Evolutionary conservation across 495 filamentous ascomycete species (phyloP).

Genomic region (Penicillium robsamsonii): DNA sequence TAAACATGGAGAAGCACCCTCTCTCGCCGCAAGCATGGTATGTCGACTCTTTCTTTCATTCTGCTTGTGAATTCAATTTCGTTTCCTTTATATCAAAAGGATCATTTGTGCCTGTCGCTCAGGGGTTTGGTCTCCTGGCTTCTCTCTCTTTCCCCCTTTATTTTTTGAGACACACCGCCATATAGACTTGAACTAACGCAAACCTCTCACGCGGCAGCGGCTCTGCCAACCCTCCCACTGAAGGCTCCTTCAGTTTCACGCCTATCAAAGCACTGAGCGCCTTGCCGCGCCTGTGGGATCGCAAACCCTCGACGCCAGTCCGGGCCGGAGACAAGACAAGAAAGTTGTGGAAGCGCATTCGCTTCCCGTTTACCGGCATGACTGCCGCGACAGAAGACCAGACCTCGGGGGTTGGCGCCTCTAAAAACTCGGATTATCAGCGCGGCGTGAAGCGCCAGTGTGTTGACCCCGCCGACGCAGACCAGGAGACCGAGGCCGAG

Average conservation of each 20-base stretch:
- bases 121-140: not conserved
- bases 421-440: slow-evolving; percentile 27
- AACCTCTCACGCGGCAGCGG: slow-evolving; percentile 12
- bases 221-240: slow-evolving; percentile 13
- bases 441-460: slow-evolving; percentile 51
- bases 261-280: slow-evolving; percentile 34
- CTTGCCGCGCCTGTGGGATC: slow-evolving; percentile 51
- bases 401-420: slow-evolving; percentile 35
- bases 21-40: slow-evolving; percentile 25
- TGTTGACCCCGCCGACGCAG: slow-evolving; percentile 23
- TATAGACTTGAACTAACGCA: slow-evolving; percentile 14
- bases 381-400: slow-evolving; percentile 28
- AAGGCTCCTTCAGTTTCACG: slow-evolving; percentile 38
- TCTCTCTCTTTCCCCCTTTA: not conserved
- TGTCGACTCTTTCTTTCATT: slow-evolving; percentile 8
- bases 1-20: slow-evolving; percentile 25
- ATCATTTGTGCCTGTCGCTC: not conserved
- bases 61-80: not conserved
- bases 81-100: not conserved
- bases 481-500: slow-evolving; percentile 6
- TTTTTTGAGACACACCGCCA: not conserved
- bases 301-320: slow-evolving; percentile 55
- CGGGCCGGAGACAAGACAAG: slow-evolving; percentile 40
- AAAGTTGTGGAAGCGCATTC: slow-evolving; percentile 54
- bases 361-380: slow-evolving; percentile 42